Conservation (phyloP, 2,329 filamentous ascomycete genomes). For the Sporothrix curviconia region DNA sequence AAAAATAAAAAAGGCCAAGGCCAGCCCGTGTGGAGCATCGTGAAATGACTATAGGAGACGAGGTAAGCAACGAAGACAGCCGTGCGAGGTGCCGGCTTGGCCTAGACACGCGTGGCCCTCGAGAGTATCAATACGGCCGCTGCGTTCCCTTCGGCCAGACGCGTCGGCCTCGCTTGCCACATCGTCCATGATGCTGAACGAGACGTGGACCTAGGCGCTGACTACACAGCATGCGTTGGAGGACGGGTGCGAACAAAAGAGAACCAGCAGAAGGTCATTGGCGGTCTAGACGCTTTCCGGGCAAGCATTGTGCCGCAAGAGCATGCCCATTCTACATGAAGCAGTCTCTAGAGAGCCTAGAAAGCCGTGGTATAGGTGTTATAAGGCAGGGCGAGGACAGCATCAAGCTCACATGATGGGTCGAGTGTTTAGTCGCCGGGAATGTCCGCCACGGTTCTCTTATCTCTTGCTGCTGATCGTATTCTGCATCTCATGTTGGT, state of each 20-base stretch:
- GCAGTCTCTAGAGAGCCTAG: not conserved
- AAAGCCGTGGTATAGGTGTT: too few species aligned
- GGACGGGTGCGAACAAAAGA: too few species aligned
- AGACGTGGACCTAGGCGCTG: too few species aligned
- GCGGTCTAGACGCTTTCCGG: not conserved
- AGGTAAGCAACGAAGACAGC: too few species aligned
- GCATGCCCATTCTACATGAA: not conserved
- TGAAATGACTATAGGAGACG: slow-evolving; percentile 1
- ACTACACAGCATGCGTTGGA: too few species aligned
- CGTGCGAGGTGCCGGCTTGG: too few species aligned
- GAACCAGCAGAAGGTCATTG: not conserved
- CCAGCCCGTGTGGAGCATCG: not conserved
- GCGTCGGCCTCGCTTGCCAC: too few species aligned
- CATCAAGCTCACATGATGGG: slow-evolving; percentile 1
- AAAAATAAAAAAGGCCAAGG: not conserved
- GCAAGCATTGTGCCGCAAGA: not conserved
- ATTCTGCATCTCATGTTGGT: not conserved
- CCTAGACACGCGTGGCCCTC: too few species aligned
- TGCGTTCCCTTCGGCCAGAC: too few species aligned
- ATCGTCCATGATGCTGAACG: too few species aligned
- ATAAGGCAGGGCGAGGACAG: not conserved
- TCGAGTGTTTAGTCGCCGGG: not conserved
- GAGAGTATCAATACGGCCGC: too few species aligned
- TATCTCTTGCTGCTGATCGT: not conserved
- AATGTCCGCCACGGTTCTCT: not conserved